Percentiles rank a stretch among this genome's conserved stretches.
These are phyloP conservation scores for Quercus lobata DNA, from an alignment of 331 rosid species.

Conservation along the genomic window DNA sequence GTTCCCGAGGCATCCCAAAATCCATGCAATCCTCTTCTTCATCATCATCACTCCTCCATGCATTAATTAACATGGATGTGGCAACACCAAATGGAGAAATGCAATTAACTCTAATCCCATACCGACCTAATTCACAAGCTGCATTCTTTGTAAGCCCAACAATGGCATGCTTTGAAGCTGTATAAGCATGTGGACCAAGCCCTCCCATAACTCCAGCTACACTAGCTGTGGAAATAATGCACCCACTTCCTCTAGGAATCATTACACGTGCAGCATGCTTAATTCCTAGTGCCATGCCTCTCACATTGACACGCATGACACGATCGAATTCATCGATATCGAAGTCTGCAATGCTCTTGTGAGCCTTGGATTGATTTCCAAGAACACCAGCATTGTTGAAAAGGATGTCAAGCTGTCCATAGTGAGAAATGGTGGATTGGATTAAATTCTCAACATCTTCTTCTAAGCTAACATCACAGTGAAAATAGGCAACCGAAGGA, in stretches of 20 bases:
- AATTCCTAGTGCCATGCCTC: conserved; percentile 69
- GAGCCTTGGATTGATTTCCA: conserved; percentile 55
- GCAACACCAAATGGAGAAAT: conserved; percentile 90
- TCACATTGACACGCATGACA: conserved; percentile 75
- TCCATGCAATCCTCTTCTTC: conserved; percentile 22
- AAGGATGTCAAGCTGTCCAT: conserved; percentile 70
- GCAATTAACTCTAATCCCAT: conserved; percentile 75
- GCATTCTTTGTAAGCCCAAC: conserved; percentile 81
- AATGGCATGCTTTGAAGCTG: conserved; percentile 90
- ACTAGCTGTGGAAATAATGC: conserved; percentile 68
- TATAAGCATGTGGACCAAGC: conserved; percentile 80
- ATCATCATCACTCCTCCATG: conserved; percentile 42
- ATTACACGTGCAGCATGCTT: conserved; percentile 83
- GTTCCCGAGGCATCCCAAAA: conserved; percentile 40
- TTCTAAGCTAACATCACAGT: conserved; percentile 72
- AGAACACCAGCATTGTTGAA: conserved; percentile 89
- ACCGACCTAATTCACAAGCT: conserved; percentile 67
- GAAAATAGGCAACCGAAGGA: conserved; percentile 49
- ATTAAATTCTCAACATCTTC: conserved; percentile 55
- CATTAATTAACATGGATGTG: conserved; percentile 74
- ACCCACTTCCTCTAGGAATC: conserved; percentile 57
- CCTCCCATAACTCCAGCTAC: conserved; percentile 79
- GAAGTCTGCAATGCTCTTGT: conserved; percentile 67
- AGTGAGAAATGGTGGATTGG: conserved; percentile 37
- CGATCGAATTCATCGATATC: conserved; percentile 59